Evolutionary conservation across 768 basidiomycete species (phyloP).

Genomic region (Peribolospora baueri): DNA sequence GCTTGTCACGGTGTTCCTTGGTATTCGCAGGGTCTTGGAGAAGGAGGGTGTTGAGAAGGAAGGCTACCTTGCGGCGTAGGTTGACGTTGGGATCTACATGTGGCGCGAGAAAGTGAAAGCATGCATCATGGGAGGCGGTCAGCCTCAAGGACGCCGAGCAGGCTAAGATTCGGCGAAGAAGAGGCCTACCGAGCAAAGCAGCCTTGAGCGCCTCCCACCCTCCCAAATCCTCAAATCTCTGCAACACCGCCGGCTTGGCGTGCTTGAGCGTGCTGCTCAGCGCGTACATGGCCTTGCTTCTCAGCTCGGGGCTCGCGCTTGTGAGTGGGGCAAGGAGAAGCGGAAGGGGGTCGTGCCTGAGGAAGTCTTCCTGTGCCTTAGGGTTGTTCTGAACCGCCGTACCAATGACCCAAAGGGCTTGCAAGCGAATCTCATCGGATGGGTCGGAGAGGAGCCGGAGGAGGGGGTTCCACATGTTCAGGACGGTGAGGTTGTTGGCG

Average conservation of each 20-base stretch:
- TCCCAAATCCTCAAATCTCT: conserved; percentile 26
- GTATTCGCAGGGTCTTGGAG: conserved; percentile 22
- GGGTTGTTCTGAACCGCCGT: conserved; percentile 76
- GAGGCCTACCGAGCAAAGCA: conserved; percentile 33
- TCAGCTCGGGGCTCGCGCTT: conserved; percentile 19
- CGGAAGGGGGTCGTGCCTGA: conserved; percentile 35
- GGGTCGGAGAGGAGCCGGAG: conserved; percentile 36
- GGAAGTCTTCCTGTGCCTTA: conserved; percentile 40
- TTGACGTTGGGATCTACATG: conserved; percentile 44
- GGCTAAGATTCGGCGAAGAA: not conserved
- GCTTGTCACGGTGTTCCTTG: not conserved
- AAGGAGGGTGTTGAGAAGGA: conserved; percentile 49
- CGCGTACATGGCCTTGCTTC: conserved; percentile 44
- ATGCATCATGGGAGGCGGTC: not conserved
- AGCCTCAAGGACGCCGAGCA: not conserved
- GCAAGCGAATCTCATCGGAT: conserved; percentile 36
- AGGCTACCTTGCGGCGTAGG: conserved; percentile 53
- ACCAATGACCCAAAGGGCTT: conserved; percentile 63
- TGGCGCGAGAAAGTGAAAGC: conserved; percentile 1
- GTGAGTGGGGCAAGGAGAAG: conserved; percentile 37
- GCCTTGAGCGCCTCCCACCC: conserved; percentile 43
- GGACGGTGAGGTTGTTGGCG: conserved; percentile 25
- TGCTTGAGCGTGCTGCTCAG: conserved; percentile 59
- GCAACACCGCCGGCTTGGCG: conserved; percentile 36
- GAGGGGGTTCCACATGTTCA: conserved; percentile 43